Base-by-base conservation (phyloP, 768 basidiomycete species). In the Tylopilus rubrobrunneus region DNA sequence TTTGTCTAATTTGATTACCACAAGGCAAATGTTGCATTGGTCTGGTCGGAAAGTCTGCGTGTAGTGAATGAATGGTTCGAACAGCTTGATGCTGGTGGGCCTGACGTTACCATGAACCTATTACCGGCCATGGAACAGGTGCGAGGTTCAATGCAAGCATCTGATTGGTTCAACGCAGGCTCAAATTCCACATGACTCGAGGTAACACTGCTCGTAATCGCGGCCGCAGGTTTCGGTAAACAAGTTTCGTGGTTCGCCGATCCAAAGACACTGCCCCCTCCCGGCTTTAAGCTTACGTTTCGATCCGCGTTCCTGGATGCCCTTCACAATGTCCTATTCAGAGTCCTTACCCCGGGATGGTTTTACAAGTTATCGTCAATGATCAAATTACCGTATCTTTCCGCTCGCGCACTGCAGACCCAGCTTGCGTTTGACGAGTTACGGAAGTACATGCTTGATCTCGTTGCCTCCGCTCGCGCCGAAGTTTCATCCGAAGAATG, bases 21-120 rank as follows among this genome's bases (percentile, higher is more conserved):
- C 27, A 49, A 80, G 78, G 70, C 73, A 15, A 78, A 80, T 34
- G 69, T 75, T 52, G 72, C 75, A 6, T 65, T 79, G n/a, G 78
- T 78, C 6, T 81, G 79, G 80, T 61, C 64, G 17, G 78, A 80
- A 57, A 70, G 74, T 0, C 67, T 72, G 8, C 71, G 70, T 33
- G 62, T 76, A 2, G 53, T 72, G 9, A 58, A 73, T 19, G 74
- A 78, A 56, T 78, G 77, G 77, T 73, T 78, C 44, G 59, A 65
- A 12, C 62, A 73, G n/a, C 60, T 80, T 8, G 74, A 75, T 9
- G 21, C 33, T 36, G 21, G 34, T 28, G 52, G 58, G 37, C 23
- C 45, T 21, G 68, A 66, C 15, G 33, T 70, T 15, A 49, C 67
- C 2, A 4, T 66, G 21, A 49, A 68, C 48, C 17, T 59, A 17